Base-by-base conservation (phyloP, 345 rosid species). In the Murraya paniculata region DNA sequence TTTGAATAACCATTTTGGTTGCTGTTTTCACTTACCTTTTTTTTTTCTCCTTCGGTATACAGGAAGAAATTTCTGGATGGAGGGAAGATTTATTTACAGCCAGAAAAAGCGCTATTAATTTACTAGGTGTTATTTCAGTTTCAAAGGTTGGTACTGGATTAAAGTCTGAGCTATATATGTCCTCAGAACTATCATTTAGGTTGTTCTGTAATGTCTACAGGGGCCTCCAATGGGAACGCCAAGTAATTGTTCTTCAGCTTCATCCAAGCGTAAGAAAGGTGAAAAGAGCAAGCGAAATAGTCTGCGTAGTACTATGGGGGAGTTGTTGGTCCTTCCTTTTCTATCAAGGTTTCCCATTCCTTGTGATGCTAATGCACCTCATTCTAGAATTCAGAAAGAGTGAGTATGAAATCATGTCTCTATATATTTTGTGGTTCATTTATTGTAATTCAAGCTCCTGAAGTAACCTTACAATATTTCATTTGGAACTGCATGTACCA, bases 11-110 rank as follows among this genome's bases (percentile, higher is more conserved):
- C 64, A 45, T 62, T 79, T 39, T 67, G 45, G 19, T 67, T 66
- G 64, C 27, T n/a, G 71, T 30, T 71, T 18, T 35, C 60, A 55
- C 30, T 70, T 30, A 45, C 14, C 14, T 30, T 80, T 53, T 57
- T 38, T 56, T 55, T 39, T 31, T 19, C 28, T 28, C 67, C 57
- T 57, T 73, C 9, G 69, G 73, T 65, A 45, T 73, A 71, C 82
- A 91, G 98, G 97, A 86, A 82, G 97, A 92, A 84, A 81, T 91
- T 83, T 92, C 95, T 83, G 98, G 95, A 76, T 94, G 98, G 97
- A 90, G 95, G 85, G 98, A 92, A 71, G 95, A 92, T 81, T 86
- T 90, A 81, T 92, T 90, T 84, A 92, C 95, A 16, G 95, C 92
- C 74, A 90, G 98, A 79, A 94, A 94, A 84, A 92, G 98, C 81